Conservation (phyloP, 1,284 basidiomycete genomes). For the Cryptococcus wingfieldii region DNA sequence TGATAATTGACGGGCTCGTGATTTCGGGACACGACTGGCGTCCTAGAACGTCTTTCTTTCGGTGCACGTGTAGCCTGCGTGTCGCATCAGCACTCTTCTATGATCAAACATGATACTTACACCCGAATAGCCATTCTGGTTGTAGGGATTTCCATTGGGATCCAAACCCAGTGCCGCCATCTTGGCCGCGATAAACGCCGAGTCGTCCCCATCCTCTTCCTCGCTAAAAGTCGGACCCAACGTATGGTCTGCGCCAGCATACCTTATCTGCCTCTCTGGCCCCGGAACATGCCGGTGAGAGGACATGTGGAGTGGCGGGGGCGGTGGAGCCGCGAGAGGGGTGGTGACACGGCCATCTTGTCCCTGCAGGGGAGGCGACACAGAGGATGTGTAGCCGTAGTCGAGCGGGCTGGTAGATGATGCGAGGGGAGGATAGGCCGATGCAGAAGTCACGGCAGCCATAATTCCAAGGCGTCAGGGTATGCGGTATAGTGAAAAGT, state of each 20-base stretch:
- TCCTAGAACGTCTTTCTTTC: background rate
- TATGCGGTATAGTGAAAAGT: background rate
- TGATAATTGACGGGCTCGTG: background rate
- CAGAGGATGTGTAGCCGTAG: background rate
- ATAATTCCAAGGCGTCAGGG: background rate
- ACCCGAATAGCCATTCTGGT: constrained; percentile 7
- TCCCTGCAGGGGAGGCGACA: background rate
- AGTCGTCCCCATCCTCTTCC: constrained; percentile 45
- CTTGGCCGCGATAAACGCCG: constrained; percentile 38
- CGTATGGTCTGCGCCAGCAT: constrained; percentile 36
- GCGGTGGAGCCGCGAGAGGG: constrained; percentile 20
- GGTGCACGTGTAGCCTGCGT: background rate
- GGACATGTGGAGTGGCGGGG: constrained; percentile 16
- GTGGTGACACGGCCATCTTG: constrained; percentile 11
- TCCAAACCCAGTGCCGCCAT: constrained; percentile 37
- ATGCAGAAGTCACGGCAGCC: background rate
- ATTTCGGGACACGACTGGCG: background rate
- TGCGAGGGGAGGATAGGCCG: background rate
- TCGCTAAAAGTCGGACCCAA: constrained; percentile 42
- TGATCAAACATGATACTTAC: background rate
- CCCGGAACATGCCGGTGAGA: constrained; percentile 10
- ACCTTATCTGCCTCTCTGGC: constrained; percentile 15
- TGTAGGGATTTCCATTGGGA: constrained; percentile 19
- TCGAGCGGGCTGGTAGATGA: background rate
- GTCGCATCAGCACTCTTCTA: background rate